phyloP scores from a whole-genome alignment of 805 yeast species.

The Blastobotrys attinorum region DNA sequence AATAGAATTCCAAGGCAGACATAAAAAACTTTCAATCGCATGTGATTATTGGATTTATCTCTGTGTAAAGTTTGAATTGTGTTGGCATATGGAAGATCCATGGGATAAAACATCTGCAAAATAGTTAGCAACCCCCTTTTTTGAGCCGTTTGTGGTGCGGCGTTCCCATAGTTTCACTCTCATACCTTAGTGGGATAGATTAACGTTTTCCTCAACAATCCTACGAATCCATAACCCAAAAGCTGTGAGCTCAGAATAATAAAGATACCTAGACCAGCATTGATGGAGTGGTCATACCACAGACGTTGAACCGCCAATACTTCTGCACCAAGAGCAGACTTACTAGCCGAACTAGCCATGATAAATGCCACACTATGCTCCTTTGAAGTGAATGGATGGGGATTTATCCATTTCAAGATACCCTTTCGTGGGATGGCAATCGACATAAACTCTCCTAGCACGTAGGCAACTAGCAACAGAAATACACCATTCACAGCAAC shows the following conservation, averaged over 20 bases:
- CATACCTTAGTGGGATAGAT: conserved; percentile 56
- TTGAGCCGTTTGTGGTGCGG: too few species aligned
- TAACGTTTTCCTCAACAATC: conserved; percentile 48
- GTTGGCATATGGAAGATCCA: conserved; percentile 49
- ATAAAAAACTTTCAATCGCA: conserved; percentile 22
- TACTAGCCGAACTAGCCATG: conserved; percentile 29
- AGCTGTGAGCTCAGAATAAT: conserved; percentile 41
- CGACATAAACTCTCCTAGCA: conserved; percentile 27
- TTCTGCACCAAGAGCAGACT: conserved; percentile 39
- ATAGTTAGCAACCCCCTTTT: too few species aligned
- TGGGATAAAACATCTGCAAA: conserved; percentile 63
- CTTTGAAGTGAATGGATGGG: conserved; percentile 39
- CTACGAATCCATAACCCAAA: conserved; percentile 61
- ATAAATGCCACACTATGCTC: conserved; percentile 38
- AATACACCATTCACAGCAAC: conserved; percentile 29
- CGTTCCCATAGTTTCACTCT: too few species aligned
- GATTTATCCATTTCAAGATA: conserved; percentile 27
- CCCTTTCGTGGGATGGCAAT: conserved; percentile 22
- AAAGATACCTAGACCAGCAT: conserved; percentile 26
- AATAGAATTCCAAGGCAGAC: conserved; percentile 18
- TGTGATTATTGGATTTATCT: conserved; percentile 13
- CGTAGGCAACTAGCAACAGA: conserved; percentile 28
- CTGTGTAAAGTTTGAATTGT: conserved; percentile 43
- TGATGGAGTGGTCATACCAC: conserved; percentile 24
- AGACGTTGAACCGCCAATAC: conserved; percentile 30